A percentile compares a stretch with the other conserved stretches of the same genome.
phyloP scores from a whole-genome alignment of 768 basidiomycete genomes.

The Strobilomyces echinocephalus region DNA sequence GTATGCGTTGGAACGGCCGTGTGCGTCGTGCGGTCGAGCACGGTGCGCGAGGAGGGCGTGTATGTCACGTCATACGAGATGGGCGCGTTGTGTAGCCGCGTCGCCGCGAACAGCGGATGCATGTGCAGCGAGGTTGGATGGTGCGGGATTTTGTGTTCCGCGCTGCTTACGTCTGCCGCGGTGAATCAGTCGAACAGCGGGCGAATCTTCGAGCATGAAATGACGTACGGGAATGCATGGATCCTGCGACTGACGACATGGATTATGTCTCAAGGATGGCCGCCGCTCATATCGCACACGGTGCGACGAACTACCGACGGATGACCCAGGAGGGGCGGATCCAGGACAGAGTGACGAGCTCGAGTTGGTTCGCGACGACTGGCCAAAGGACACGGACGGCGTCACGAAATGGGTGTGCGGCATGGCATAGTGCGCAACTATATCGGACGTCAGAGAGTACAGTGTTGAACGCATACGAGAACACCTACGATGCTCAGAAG shows the following conservation, averaged over 20 bases:
- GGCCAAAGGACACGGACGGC: conserved; percentile 31
- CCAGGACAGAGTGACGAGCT: conserved; percentile 45
- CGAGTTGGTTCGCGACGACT: conserved; percentile 50
- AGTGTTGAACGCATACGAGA: conserved; percentile 2
- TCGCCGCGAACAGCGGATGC: conserved; percentile 60
- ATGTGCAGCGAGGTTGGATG: conserved; percentile 43
- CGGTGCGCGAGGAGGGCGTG: conserved; percentile 52
- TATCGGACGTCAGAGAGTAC: background rate
- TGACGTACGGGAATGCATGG: conserved; percentile 39
- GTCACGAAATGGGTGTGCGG: conserved; percentile 28
- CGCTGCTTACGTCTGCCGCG: conserved; percentile 17
- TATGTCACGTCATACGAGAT: conserved; percentile 57
- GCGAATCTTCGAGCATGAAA: conserved; percentile 1
- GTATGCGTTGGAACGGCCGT: conserved; percentile 51
- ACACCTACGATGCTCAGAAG: conserved; percentile 43
- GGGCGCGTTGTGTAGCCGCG: conserved; percentile 52
- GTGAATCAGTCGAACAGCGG: conserved; percentile 5
- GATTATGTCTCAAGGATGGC: conserved; percentile 44
- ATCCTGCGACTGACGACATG: conserved; percentile 37
- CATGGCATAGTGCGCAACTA: conserved; percentile 31
- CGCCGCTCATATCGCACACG: conserved; percentile 38
- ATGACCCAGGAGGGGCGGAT: conserved; percentile 36
- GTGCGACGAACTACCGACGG: conserved; percentile 39
- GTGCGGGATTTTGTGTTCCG: conserved; percentile 21
- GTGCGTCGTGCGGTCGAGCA: conserved; percentile 52